Conservation (phyloP, 139 green algal genomes). For the Tetradesmus lagerheimii region DNA sequence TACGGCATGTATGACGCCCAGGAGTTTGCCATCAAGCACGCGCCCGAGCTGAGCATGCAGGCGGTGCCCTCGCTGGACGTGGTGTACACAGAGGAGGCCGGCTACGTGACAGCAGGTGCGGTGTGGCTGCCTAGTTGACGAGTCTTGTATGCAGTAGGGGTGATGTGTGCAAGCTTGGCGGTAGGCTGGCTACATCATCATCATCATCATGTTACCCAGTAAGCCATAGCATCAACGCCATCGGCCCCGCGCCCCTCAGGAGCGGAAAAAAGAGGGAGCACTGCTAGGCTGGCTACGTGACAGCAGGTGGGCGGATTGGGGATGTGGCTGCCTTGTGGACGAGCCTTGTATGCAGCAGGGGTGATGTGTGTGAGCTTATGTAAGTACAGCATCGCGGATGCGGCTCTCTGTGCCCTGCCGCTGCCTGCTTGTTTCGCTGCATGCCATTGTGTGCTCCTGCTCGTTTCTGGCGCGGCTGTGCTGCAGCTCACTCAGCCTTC, state of each 20-base stretch:
- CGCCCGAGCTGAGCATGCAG: conserved; percentile 87
- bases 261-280: no score
- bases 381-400: neutral
- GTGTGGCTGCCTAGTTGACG: no score
- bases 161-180: neutral
- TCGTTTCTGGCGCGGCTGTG: neutral
- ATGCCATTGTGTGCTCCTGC: no score
- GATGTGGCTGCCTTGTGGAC: neutral
- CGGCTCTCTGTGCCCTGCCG: neutral
- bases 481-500: neutral
- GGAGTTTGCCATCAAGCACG: conserved; percentile 70
- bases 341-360: no score
- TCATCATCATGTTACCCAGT: no score
- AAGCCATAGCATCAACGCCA: no score
- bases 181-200: neutral
- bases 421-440: no score
- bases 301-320: neutral
- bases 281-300: no score
- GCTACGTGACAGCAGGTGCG: conserved; percentile 78
- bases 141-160: no score
- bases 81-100: conserved; percentile 88
- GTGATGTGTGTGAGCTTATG: neutral
- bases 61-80: conserved; percentile 87
- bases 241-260: no score
- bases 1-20: conserved; percentile 92